Evolutionary conservation across 257 asterid species (phyloP), one percentile per base, ranked within the genome.

Genomic region (Forsythia suspensa): DNA sequence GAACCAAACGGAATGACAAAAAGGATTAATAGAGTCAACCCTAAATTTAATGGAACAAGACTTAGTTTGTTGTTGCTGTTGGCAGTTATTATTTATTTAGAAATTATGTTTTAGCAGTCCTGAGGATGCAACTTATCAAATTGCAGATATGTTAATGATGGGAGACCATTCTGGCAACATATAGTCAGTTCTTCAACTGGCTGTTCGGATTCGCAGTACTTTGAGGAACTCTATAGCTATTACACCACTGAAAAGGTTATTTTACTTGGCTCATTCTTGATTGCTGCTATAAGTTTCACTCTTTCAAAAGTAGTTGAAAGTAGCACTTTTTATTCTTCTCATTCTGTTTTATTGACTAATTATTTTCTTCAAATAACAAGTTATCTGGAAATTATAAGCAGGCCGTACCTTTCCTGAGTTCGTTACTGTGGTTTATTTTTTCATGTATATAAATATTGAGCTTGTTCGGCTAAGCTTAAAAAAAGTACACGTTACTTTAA

Each of bases 131-230:
- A n/a, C 43, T 51, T 71, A 4, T 59, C 18, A 24, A 71, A 21
- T 74, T 80, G 81, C 91, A 92, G 99, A 85, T 95, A 91, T 81
- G 99, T 96, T 81, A 79, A 92, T 69, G 99, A 96, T n/a, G 99
- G 98, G 82, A 81, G 98, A 80, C 97, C 97, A 73, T 96, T 96
- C 86, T 96, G 98, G 99, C 96, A 96, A 89, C 83, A 76, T 78
- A 96, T 96, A 76, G 98, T 96, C 76, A 96, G 94, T 84, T 90
- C 96, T 74, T 96, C 99, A 15, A 96, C 99, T 7, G 98, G 99
- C 43, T 92, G 99, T 87, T 89, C 97, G 1, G 92, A 94, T 81
- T 83, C 96, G 76, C 94, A 89, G 90, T 96, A 94, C 83, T 94
- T 96, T 75, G 99, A 96, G 86, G 99, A 96, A 89, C 88, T 96